A percentile compares a stretch with the other conserved stretches of the same genome.
Evolutionary conservation across 768 basidiomycete genomes (phyloP).

Genomic region (Vararia minispora): DNA sequence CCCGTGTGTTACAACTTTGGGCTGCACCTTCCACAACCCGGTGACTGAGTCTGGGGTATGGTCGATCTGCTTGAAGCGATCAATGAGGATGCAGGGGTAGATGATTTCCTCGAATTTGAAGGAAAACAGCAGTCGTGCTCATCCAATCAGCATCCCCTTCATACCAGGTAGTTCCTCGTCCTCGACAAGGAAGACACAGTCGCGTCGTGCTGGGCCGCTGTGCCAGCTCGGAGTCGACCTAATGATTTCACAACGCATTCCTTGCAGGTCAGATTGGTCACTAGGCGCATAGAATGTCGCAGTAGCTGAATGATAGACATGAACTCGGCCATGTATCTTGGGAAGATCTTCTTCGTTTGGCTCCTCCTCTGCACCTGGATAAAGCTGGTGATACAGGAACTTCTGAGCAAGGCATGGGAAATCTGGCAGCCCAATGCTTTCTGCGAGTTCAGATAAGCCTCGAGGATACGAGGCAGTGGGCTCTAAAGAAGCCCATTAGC

Average conservation of each 20-base stretch:
- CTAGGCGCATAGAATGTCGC: slow-evolving; percentile 4
- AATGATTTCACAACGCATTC: slow-evolving; percentile 1
- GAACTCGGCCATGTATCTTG: not conserved
- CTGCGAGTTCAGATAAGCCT: too few relatives aligned
- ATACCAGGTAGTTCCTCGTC: not conserved
- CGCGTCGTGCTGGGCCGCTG: not conserved
- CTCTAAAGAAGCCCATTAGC: too few relatives aligned
- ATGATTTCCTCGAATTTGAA: not conserved
- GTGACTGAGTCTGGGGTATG: not conserved
- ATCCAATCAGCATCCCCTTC: slow-evolving; percentile 3
- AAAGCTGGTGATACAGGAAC: too few relatives aligned
- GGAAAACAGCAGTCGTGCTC: slow-evolving; percentile 1
- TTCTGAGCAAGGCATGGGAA: too few relatives aligned
- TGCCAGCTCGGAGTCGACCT: not conserved
- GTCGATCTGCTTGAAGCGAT: not conserved
- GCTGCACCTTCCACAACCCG: slow-evolving; percentile 5
- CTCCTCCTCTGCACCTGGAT: too few relatives aligned
- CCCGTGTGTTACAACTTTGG: too few relatives aligned
- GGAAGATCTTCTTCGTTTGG: too few relatives aligned
- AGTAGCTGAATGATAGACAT: not conserved
- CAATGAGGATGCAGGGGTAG: slow-evolving; percentile 4
- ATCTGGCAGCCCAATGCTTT: too few relatives aligned
- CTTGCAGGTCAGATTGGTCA: not conserved
- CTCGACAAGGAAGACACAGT: not conserved
- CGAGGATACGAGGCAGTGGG: too few relatives aligned